Percentiles rank a stretch among this genome's conserved stretches.
Evolutionary conservation across 495 filamentous ascomycete genomes (phyloP).

Genomic region (Penicillium robsamsonii): DNA sequence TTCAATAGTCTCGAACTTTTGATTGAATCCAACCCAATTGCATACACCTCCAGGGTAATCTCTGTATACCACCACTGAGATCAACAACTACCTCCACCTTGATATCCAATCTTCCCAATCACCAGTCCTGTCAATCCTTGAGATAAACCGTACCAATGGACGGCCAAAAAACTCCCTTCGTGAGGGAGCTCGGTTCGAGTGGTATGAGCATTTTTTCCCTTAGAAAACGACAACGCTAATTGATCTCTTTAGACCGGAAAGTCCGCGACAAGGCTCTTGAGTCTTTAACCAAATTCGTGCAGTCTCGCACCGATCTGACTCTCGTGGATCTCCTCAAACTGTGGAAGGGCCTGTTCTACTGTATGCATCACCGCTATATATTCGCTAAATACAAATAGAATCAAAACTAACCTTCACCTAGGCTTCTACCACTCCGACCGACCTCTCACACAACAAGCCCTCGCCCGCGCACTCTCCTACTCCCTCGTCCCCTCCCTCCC

Average conservation of each 20-base stretch:
- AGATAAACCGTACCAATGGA: conserved; percentile 38
- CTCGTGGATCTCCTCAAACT: conserved; percentile 82
- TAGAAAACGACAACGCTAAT: conserved; percentile 8
- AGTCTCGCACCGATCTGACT: conserved; percentile 61
- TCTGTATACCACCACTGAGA: not conserved
- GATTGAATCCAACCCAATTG: not conserved
- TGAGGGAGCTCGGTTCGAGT: conserved; percentile 74
- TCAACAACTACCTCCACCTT: not conserved
- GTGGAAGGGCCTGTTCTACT: conserved; percentile 97
- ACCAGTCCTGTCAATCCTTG: conserved; percentile 8
- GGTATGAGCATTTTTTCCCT: conserved; percentile 44
- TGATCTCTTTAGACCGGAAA: conserved; percentile 62
- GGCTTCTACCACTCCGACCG: conserved; percentile 93
- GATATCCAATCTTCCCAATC: not conserved
- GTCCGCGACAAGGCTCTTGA: conserved; percentile 76
- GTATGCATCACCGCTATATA: conserved; percentile 36
- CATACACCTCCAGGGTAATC: not conserved
- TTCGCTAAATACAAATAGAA: not conserved
- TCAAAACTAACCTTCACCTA: conserved; percentile 18
- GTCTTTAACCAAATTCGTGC: conserved; percentile 77
- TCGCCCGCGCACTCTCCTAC: conserved; percentile 77
- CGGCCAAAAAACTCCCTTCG: conserved; percentile 62
- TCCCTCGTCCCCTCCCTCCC: conserved; percentile 65
- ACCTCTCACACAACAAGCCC: conserved; percentile 79
- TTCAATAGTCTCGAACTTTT: conserved; percentile 8